Base-by-base conservation (phyloP, 192 early-diverging fungal species). In the Thamnidium elegans region DNA sequence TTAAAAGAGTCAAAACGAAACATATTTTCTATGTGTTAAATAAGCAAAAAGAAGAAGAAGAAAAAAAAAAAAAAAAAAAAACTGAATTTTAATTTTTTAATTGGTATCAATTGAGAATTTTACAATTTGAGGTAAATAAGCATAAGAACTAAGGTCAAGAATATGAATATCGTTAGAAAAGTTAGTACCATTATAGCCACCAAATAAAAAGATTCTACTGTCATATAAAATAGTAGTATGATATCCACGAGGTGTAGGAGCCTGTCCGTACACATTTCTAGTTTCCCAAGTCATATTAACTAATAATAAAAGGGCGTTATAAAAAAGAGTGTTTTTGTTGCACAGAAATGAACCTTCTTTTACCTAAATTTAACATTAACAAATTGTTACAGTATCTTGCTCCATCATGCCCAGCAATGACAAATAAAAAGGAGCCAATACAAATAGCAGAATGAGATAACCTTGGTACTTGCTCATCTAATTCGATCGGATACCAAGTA, bases 341-440 rank as follows among this genome's bases (percentile, higher is more conserved):
- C n/a, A n/a, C n/a, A n/a, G n/a, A n/a, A n/a, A n/a, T n/a, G n/a
- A n/a, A n/a, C n/a, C n/a, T n/a, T n/a, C n/a, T n/a, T n/a, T n/a
- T n/a, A 83, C 79, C 75, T 44, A 94, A 77, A 71, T 95, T 93
- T 14, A 95, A 81, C 72, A 94, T 79, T 46, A 90, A 67, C 17
- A 94, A 81, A 58, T 93, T 84, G 62, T 83, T 86, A 15, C 87
- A 87, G 69, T 95, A 95, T 30, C 82, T 76, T 4, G 81, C 71
- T 3, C 93, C 93, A 62, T 94, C 92, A 71, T 95, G 93, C 4
- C 93, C 93, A 51, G 88, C 87, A 51, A 93, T 76, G n/a, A 95
- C 80, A 79, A 91, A 95, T 63, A 95, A 65, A 71, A 92, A 95
- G 55, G 89, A 90, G 7, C 93, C 93, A 1, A 95, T 88, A 55